Base-by-base conservation (phyloP, 2,329 filamentous ascomycete species). In the Colletotrichum tropicicola region DNA sequence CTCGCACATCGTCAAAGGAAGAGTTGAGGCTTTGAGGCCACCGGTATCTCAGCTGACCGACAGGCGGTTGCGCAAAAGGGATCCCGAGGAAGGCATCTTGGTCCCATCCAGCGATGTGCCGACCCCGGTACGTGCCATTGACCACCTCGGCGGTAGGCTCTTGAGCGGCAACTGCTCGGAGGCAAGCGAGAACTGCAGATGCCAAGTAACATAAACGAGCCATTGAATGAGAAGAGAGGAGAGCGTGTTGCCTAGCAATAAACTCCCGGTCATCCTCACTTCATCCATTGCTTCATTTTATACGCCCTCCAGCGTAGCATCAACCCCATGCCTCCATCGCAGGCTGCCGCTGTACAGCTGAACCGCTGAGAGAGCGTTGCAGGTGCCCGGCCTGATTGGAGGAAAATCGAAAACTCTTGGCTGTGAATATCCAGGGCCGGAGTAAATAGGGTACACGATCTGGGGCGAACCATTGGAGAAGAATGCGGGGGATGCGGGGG, bases 81-180 rank as follows among this genome's bases (percentile, higher is more conserved):
- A 71, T 77, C 5, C 79, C 79, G 2, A 81, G 68, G 59, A 82
- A 82, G 21, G 67, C 76, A 59, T 80, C 77, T 54, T 81, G 79
- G n/a, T 76, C 65, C 75, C 75, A 80, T 7, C 55, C 67, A 0
- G 72, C 44, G 6, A 80, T 64, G 37, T 78, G 68, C 2, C 71
- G 67, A 7, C 78, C 79, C 55, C 71, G 69, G 44, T 77, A 78
- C 12, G 73, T 77, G 19, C 76, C 75, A 55, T 77, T 77, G 25
- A 70, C 43, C 1, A 74, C 76, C 15, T 69, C 48, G 1, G 61
- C 68, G 6, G 56, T 67, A 35, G 66, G 66, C 1, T 45, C 63
- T n/a, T 59, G 41, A 12, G 49, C 49, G n/a, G 49, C 58, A 8
- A 35, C 58, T 23, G 25, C 49, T 13, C 39, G 9, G 23, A 64